Evolutionary conservation across 306 rosid species (phyloP).

Genomic region (Hippophae rhamnoides): DNA sequence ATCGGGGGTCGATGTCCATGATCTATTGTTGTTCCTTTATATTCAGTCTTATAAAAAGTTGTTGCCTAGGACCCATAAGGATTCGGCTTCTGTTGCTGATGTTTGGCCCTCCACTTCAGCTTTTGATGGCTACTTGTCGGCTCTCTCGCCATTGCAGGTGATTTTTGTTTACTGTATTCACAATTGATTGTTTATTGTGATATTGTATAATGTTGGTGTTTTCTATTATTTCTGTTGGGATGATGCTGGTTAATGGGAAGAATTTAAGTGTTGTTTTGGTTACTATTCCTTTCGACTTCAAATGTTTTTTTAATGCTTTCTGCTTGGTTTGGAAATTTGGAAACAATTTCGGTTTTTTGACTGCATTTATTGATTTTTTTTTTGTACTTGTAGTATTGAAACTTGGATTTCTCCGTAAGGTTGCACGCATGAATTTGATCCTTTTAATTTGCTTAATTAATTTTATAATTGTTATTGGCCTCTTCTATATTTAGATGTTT

Average conservation of each 20-base stretch:
- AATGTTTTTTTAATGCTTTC: no score
- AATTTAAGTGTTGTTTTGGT: background rate
- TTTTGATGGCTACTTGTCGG: constrained; percentile 93
- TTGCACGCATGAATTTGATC: no score
- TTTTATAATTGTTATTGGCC: no score
- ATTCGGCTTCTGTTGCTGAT: constrained; percentile 83
- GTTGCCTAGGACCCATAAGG: constrained; percentile 91
- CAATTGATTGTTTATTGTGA: background rate
- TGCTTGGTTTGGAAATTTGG: no score
- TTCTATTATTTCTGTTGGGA: background rate
- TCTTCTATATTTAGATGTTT: no score
- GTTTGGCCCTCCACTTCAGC: constrained; percentile 99
- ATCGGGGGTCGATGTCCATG: constrained; percentile 57
- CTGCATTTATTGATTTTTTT: no score
- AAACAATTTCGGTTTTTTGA: no score
- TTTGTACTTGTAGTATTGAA: no score
- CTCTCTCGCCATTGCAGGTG: constrained; percentile 97
- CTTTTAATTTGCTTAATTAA: no score
- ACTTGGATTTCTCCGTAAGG: no score
- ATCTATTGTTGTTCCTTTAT: constrained; percentile 81
- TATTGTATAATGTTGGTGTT: constrained; percentile 2
- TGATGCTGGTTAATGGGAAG: background rate
- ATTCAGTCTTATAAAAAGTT: constrained; percentile 93
- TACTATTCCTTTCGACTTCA: no score
- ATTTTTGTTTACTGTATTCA: background rate